A percentile compares a stretch with the other conserved stretches of the same genome.
Evolutionary conservation across 805 yeast genomes (phyloP).

Genomic region (Metschnikowia arizonensis): DNA sequence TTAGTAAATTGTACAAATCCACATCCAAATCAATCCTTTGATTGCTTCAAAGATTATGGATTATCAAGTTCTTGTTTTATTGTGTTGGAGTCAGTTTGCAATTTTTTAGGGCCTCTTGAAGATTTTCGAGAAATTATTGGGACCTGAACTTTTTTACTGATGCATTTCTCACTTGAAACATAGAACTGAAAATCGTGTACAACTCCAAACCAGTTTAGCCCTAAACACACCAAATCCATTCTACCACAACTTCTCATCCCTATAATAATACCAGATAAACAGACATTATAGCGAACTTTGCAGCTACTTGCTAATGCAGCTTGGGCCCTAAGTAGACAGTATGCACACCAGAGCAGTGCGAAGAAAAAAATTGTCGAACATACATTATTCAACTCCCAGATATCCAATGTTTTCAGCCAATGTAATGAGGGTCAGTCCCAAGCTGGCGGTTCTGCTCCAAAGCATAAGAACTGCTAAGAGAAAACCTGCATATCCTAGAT

Average conservation of each 20-base stretch:
- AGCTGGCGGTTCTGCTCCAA: conserved; percentile 16
- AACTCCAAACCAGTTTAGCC: no score
- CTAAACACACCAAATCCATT: not conserved
- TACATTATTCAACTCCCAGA: not conserved
- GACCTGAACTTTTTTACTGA: not conserved
- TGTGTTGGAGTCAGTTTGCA: not conserved
- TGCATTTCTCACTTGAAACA: not conserved
- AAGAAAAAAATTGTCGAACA: conserved; percentile 6
- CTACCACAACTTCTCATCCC: not conserved
- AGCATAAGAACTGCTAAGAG: conserved; percentile 22
- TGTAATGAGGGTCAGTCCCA: conserved; percentile 11
- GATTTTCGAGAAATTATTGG: not conserved
- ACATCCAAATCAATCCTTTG: not conserved
- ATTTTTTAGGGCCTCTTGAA: not conserved
- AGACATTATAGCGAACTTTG: not conserved
- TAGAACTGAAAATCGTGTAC: not conserved
- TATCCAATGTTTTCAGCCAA: conserved; percentile 13
- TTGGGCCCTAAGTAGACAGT: not conserved
- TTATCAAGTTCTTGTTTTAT: no score
- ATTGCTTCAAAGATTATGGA: not conserved
- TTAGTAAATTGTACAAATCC: no score
- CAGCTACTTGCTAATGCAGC: conserved; percentile 2
- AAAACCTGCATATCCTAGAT: conserved; percentile 33
- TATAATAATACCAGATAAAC: not conserved
- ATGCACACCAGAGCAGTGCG: conserved; percentile 5